A percentile compares a stretch with the other conserved stretches of the same genome.
phyloP scores from a whole-genome alignment of 2,329 filamentous ascomycete genomes.

The Chalara sp. region DNA sequence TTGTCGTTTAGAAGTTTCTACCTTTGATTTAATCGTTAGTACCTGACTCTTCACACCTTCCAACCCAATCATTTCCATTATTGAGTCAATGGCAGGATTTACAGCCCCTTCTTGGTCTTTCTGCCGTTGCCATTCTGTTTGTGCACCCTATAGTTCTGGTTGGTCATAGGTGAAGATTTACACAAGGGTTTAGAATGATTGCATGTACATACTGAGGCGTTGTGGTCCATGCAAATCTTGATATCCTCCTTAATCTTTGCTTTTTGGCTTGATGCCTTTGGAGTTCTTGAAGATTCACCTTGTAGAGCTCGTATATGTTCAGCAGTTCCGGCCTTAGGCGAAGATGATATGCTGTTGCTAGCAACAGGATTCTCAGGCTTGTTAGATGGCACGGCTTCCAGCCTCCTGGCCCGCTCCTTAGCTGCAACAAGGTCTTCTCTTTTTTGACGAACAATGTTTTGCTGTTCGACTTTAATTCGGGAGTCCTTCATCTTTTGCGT shows the following conservation, averaged over 20 bases:
- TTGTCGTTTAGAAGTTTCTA: constrained; percentile 56
- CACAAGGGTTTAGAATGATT: no score
- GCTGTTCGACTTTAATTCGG: constrained; percentile 37
- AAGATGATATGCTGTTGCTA: no score
- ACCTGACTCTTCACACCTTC: constrained; percentile 62
- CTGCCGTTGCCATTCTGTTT: constrained; percentile 53
- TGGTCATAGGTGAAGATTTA: no score
- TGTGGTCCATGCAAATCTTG: constrained; percentile 12
- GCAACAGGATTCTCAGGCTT: no score
- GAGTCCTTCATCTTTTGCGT: constrained; percentile 34
- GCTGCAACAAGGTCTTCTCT: constrained; percentile 38
- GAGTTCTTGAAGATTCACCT: neutral
- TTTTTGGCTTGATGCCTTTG: constrained; percentile 2
- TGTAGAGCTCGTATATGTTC: neutral
- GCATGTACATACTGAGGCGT: constrained; percentile 8
- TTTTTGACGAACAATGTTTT: constrained; percentile 38
- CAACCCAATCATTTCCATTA: constrained; percentile 68
- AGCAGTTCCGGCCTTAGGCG: no score
- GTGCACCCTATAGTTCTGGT: constrained; percentile 17
- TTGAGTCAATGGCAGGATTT: constrained; percentile 49
- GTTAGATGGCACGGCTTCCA: neutral
- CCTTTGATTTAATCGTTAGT: constrained; percentile 52
- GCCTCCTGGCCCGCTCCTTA: constrained; percentile 23
- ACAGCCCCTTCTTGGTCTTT: constrained; percentile 45
- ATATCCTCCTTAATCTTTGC: constrained; percentile 11